These are phyloP conservation scores for Whalleya microplaca DNA, from an alignment of 2,329 filamentous ascomycete species.

Conservation along the genomic window DNA sequence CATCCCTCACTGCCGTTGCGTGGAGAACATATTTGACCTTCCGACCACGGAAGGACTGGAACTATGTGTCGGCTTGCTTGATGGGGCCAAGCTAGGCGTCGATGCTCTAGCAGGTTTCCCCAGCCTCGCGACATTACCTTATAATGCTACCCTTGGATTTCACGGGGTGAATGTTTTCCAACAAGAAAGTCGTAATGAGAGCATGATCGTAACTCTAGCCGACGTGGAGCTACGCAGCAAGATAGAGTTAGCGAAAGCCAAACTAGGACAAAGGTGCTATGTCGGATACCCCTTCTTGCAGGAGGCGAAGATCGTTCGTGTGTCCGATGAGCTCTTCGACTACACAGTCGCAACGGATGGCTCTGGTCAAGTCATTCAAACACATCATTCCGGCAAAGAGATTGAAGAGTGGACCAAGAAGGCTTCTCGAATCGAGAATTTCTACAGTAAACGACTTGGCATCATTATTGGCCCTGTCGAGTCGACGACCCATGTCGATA, in stretches of 20 bases:
- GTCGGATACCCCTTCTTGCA: constrained; percentile 95
- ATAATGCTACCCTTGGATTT: constrained; percentile 79
- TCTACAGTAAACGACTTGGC: constrained; percentile 88
- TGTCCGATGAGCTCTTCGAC: constrained; percentile 92
- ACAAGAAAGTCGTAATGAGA: constrained; percentile 93
- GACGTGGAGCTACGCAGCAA: constrained; percentile 74
- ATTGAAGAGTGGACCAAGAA: constrained; percentile 86
- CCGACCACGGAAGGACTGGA: constrained; percentile 90
- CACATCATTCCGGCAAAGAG: constrained; percentile 74
- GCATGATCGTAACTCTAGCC: constrained; percentile 85
- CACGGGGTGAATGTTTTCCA: constrained; percentile 95
- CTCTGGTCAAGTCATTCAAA: constrained; percentile 63
- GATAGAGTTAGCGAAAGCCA: constrained; percentile 72
- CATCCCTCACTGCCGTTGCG: constrained; percentile 81
- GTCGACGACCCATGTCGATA: constrained; percentile 87
- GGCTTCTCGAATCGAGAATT: constrained; percentile 78
- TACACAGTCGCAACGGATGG: constrained; percentile 74
- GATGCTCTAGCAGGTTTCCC: constrained; percentile 93
- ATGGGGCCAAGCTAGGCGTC: constrained; percentile 80
- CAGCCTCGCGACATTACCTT: constrained; percentile 82
- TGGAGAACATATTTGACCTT: constrained; percentile 95
- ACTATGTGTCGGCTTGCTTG: constrained; percentile 80
- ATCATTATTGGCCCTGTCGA: constrained; percentile 87
- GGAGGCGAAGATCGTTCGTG: constrained; percentile 85
- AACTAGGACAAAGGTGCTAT: constrained; percentile 83